Evolutionary conservation across 2,329 filamentous ascomycete species (phyloP).

Genomic region (Dryadomyces quercus-mongolicae): DNA sequence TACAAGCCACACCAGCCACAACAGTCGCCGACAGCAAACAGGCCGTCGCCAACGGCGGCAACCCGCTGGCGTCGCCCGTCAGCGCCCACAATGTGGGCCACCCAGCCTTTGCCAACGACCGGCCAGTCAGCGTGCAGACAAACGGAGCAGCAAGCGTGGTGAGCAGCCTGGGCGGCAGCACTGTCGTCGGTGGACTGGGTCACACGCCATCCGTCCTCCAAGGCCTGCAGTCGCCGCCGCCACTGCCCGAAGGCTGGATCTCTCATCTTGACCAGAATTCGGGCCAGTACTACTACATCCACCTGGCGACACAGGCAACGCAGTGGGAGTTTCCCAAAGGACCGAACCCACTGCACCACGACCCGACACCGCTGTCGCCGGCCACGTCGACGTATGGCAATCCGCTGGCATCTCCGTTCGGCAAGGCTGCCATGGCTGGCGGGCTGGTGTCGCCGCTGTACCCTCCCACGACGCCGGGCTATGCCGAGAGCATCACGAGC

Average conservation of each 20-base stretch:
- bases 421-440: constrained; percentile 52
- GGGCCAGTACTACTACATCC: constrained; percentile 98
- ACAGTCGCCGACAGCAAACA: constrained; percentile 12
- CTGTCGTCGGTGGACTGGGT: constrained; percentile 27
- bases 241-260: constrained; percentile 95
- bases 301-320: constrained; percentile 85
- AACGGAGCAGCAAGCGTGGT: constrained; percentile 20
- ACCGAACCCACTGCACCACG: constrained; percentile 76
- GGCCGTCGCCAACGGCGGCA: constrained; percentile 15
- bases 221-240: constrained; percentile 72
- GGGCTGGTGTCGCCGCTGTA: constrained; percentile 66
- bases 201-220: constrained; percentile 32
- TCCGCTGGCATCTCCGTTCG: constrained; percentile 56
- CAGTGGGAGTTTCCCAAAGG: constrained; percentile 99
- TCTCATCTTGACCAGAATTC: constrained; percentile 91
- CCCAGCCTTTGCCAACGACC: constrained; percentile 85
- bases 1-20: constrained; percentile 6
- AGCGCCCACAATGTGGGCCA: constrained; percentile 51
- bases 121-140: constrained; percentile 30
- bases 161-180: background rate
- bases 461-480: constrained; percentile 70
- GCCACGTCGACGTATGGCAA: constrained; percentile 67
- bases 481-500: constrained; percentile 76
- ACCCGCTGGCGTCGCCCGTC: constrained; percentile 27
- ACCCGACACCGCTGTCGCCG: constrained; percentile 72